Percentiles rank a stretch among this genome's conserved stretches.
phyloP scores from a whole-genome alignment of 441 rosid species.

The Euphorbia schlechtendalii region DNA sequence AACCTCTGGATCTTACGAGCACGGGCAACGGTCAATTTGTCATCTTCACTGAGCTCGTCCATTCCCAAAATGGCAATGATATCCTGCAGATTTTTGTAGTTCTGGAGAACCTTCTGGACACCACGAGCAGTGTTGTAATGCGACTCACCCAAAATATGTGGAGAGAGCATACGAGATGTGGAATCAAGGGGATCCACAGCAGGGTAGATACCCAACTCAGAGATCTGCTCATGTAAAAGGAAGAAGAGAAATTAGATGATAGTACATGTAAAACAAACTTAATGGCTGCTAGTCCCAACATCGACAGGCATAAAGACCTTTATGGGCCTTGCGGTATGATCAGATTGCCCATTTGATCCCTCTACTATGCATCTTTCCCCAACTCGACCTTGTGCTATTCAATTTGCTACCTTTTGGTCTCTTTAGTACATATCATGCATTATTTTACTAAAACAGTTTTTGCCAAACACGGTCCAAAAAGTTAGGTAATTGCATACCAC shows the following conservation, averaged over 20 bases:
- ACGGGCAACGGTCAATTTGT: constrained; percentile 89
- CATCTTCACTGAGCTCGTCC: constrained; percentile 99
- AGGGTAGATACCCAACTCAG: constrained; percentile 97
- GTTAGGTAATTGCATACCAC: too few relatives aligned
- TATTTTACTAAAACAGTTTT: too few relatives aligned
- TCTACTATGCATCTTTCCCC: too few relatives aligned
- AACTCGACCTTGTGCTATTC: too few relatives aligned
- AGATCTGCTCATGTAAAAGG: constrained; percentile 46
- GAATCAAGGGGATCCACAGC: constrained; percentile 98
- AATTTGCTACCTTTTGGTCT: too few relatives aligned
- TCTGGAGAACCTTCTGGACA: constrained; percentile 92
- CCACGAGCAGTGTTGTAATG: constrained; percentile 98
- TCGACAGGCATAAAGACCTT: too few relatives aligned
- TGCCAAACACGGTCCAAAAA: too few relatives aligned
- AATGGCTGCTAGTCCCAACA: too few relatives aligned
- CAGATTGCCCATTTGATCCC: too few relatives aligned
- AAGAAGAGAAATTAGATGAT: background rate
- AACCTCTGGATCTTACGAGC: constrained; percentile 94
- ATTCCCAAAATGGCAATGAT: constrained; percentile 95
- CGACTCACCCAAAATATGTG: constrained; percentile 86
- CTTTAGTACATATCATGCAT: too few relatives aligned
- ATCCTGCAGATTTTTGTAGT: constrained; percentile 96
- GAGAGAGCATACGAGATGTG: constrained; percentile 96
- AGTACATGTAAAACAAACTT: background rate
- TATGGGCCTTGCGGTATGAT: too few relatives aligned